Evolutionary conservation across 345 rosid species (phyloP), one percentile per base, ranked within the genome.

Genomic region (Barbarea vulgaris): DNA sequence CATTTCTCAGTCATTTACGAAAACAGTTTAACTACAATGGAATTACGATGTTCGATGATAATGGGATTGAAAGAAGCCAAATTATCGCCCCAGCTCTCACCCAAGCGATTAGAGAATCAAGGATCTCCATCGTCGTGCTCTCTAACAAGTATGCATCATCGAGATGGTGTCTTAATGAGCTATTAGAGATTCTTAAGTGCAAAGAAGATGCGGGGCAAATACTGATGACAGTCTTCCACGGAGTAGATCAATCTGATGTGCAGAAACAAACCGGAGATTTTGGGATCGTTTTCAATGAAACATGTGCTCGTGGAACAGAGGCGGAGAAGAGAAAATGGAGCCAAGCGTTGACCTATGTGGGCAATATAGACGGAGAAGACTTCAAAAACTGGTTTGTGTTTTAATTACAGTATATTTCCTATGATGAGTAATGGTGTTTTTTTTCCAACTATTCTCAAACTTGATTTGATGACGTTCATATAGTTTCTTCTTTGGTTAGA

Each of bases 121-220:
- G 31, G 59, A 47, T 67, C 17, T 13, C 19, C 0, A 12, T 48
- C 14, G 31, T 67, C 3, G 6, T 67, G 3, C 71, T 67, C 19
- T 67, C 71, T 1, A 27, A 47, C 42, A 41, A 27, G 1, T 65
- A 65, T 65, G 70, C 57, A 4, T 65, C 70, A 1, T 64, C 69
- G 1, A 64, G 52, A 0, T 64, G 69, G 44, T 64, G 69, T 57
- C 12, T 57, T 6, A n/a, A 57, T 33, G 63, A 57, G 41, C 41
- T 57, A 5, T 33, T 57, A 15, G 57, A 66, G 6, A 66, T 67
- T 21, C 2, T 67, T 24, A 6, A 67, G 34, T 34, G 50, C 50
- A 31, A 25, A 6, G 7, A 21, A 33, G 10, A 33, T 0, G 2
- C 21, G 4, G 47, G 24, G 1, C 31, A 48, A 10, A 22, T 2